Conservation (phyloP, 768 basidiomycete genomes). For the Cyathus striatus region DNA sequence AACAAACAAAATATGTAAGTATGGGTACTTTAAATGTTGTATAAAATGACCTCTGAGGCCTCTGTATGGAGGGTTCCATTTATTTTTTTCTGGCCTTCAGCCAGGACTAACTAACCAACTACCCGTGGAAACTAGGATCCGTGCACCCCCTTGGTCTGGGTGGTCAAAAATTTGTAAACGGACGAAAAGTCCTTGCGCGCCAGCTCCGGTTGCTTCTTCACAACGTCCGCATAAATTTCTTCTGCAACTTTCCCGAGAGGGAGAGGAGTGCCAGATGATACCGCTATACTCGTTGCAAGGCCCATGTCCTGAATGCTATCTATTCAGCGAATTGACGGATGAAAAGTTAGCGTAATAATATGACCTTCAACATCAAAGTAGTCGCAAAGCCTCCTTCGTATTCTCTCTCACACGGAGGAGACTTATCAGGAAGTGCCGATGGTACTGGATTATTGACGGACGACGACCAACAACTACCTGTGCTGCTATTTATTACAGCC, state of each 20-base stretch:
- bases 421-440: constrained; percentile 59
- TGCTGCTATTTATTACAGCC: constrained; percentile 80
- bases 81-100: too few relatives aligned
- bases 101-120: too few relatives aligned
- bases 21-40: too few relatives aligned
- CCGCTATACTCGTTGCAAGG: constrained; percentile 65
- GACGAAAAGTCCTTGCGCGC: constrained; percentile 76
- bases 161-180: too few relatives aligned
- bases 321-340: background rate
- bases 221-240: constrained; percentile 53
- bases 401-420: constrained; percentile 77
- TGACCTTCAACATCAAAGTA: constrained; percentile 79
- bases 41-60: too few relatives aligned
- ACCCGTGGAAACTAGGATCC: too few relatives aligned
- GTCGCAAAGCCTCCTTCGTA: constrained; percentile 88
- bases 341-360: background rate
- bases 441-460: constrained; percentile 88
- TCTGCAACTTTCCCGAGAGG: constrained; percentile 66
- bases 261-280: constrained; percentile 40
- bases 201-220: constrained; percentile 52
- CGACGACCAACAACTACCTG: constrained; percentile 80
- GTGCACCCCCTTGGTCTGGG: too few relatives aligned
- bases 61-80: too few relatives aligned
- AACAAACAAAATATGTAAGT: too few relatives aligned
- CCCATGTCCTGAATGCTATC: constrained; percentile 72